Evolutionary conservation across 2,329 filamentous ascomycete species (phyloP).

Genomic region (Taxawa tesnikishii): DNA sequence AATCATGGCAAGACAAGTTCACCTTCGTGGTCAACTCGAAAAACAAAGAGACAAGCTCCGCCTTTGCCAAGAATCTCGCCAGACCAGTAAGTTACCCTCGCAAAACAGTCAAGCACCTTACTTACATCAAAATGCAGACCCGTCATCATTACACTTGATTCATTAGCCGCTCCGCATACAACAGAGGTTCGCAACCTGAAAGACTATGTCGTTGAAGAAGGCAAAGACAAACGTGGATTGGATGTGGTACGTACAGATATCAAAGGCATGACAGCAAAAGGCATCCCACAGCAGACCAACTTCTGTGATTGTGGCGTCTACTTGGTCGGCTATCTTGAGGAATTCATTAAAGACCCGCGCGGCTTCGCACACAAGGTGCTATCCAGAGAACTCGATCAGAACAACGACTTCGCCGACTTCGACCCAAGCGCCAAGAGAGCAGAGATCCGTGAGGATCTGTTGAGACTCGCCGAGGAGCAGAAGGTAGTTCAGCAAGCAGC

Average conservation of each 20-base stretch:
- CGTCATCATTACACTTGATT: slow-evolving; percentile 78
- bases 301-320: slow-evolving; percentile 84
- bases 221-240: slow-evolving; percentile 46
- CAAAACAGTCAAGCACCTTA: not conserved
- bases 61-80: slow-evolving; percentile 18
- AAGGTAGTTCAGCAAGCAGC: slow-evolving; percentile 28
- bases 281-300: slow-evolving; percentile 71
- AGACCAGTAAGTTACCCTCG: slow-evolving; percentile 10
- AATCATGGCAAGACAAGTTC: no score
- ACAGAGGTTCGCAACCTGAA: slow-evolving; percentile 56
- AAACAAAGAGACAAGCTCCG: slow-evolving; percentile 8
- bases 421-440: slow-evolving; percentile 47
- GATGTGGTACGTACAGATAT: slow-evolving; percentile 32
- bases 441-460: slow-evolving; percentile 54
- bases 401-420: slow-evolving; percentile 42
- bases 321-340: slow-evolving; percentile 69
- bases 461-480: slow-evolving; percentile 49
- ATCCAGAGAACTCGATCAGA: slow-evolving; percentile 46
- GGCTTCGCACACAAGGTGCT: slow-evolving; percentile 56
- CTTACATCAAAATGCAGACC: slow-evolving; percentile 34
- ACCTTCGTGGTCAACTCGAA: slow-evolving; percentile 1
- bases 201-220: slow-evolving; percentile 66
- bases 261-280: slow-evolving; percentile 56
- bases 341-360: slow-evolving; percentile 67
- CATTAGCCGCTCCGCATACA: slow-evolving; percentile 54